phyloP scores from a whole-genome alignment of 139 green algal genomes.

The Tetradesmus lagerheimii region DNA sequence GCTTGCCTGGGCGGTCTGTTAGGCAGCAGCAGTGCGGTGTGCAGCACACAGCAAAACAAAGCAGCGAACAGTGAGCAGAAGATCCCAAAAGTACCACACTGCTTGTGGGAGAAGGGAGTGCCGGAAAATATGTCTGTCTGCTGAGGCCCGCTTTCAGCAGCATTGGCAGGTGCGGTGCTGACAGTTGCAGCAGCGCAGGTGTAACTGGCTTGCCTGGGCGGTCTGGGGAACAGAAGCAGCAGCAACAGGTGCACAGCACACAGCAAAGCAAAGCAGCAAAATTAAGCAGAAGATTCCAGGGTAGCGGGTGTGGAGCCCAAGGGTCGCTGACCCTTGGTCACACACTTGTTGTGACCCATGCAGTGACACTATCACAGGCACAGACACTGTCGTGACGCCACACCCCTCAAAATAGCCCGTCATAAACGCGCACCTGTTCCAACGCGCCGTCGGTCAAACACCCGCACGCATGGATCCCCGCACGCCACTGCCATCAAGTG shows the following conservation, averaged over 20 bases:
- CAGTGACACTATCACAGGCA: too few species aligned
- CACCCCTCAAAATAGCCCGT: too few species aligned
- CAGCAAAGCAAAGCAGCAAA: background rate
- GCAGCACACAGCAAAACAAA: background rate
- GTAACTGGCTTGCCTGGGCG: background rate
- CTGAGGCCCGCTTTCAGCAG: conserved; percentile 15
- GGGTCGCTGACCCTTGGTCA: too few species aligned
- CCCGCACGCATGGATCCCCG: too few species aligned
- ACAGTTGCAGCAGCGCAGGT: conserved; percentile 21
- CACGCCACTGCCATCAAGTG: too few species aligned
- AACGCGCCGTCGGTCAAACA: background rate
- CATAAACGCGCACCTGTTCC: background rate
- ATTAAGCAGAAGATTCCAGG: too few species aligned
- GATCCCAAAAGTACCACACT: too few species aligned
- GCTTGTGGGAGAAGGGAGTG: too few species aligned
- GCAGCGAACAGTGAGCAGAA: background rate
- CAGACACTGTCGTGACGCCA: too few species aligned
- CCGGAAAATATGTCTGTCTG: conserved; percentile 58
- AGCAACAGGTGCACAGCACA: background rate
- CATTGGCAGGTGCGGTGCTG: conserved; percentile 22
- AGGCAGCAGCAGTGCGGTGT: background rate
- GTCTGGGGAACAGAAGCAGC: background rate
- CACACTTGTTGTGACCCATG: too few species aligned
- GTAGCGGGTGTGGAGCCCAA: too few species aligned
- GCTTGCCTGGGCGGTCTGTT: background rate